Base-by-base conservation (phyloP, 179 eudicot genomes). In the Heliamphora pulchella region DNA sequence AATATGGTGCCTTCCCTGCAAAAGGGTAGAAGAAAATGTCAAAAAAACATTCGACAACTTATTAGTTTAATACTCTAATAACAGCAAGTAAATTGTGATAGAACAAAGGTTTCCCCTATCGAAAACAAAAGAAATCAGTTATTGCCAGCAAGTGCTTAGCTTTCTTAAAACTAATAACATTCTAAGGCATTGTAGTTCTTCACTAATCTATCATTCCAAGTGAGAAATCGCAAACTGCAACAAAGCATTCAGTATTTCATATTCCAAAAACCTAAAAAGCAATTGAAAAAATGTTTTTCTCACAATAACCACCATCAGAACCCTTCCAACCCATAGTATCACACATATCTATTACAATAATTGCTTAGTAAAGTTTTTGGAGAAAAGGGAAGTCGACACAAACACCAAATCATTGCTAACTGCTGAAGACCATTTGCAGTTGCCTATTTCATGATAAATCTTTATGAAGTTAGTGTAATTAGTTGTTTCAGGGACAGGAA, bases 1-100 rank as follows among this genome's bases (percentile, higher is more conserved):
- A 80, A 85, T 94, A 96, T 31, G 99, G 99, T 74, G 98, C 98
- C 87, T 87, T 88, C 75, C 99, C 99, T 91, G 90, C 85, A 83
- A 75, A 73, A 50, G 78, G n/a, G 58, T 41, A 41, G 18, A 18
- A 44, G 39, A 65, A 50, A 7, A 10, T 13, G 10, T 63, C 17
- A 20, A 10, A 62, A 78, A 3, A 47, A 48, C 74, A 66, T 20
- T 61, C n/a, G 53, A 53, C 74, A 41, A 18, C 67, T 51, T 8
- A 63, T 50, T 18, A 76, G 10, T 76, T 41, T 18, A 46, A 15
- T 3, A 47, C 10, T 5, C 62, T 11, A 65, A 14, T 76, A 48
- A 48, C 70, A 44, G 48, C 18, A n/a, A 0, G 8, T 55, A 13
- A 71, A 47, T 9, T 63, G 11, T 13, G 71, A 22, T 2, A 64